Conservation (phyloP, 306 rosid species). For the Albizia julibrissin region DNA sequence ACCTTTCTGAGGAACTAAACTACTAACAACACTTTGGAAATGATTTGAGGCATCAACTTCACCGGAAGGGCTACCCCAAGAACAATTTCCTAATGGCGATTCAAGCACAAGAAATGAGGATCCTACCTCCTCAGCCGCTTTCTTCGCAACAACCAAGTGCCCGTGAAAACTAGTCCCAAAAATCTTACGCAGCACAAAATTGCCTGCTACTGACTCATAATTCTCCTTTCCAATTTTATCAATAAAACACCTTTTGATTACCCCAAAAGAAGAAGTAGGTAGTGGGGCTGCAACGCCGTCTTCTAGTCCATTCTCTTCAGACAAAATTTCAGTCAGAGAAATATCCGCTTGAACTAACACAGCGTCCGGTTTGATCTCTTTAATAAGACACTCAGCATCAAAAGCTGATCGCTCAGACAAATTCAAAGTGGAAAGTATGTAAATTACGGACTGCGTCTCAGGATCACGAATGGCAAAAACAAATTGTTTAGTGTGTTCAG, state of each 20-base stretch:
- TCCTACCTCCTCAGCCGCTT: constrained; percentile 64
- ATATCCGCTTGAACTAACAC: constrained; percentile 58
- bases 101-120: constrained; percentile 63
- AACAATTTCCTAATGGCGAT: constrained; percentile 40
- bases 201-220: constrained; percentile 62
- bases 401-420: constrained; percentile 66
- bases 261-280: constrained; percentile 70
- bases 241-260: constrained; percentile 60
- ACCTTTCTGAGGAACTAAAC: constrained; percentile 58
- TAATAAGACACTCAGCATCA: constrained; percentile 55
- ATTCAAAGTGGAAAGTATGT: constrained; percentile 65
- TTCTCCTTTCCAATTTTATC: constrained; percentile 67
- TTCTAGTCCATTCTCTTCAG: constrained; percentile 34
- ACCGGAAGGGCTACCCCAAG: constrained; percentile 32
- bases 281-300: constrained; percentile 32
- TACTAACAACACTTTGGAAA: constrained; percentile 50
- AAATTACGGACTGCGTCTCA: constrained; percentile 55
- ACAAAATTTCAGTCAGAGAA: constrained; percentile 43
- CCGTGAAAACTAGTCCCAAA: constrained; percentile 76
- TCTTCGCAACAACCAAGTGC: constrained; percentile 65
- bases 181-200: constrained; percentile 62
- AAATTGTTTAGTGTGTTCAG: constrained; percentile 68
- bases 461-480: constrained; percentile 65
- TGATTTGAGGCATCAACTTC: constrained; percentile 36
- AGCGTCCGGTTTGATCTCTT: constrained; percentile 72